Conservation (phyloP, 2,329 filamentous ascomycete species). For the Domatiomyces globalis region DNA sequence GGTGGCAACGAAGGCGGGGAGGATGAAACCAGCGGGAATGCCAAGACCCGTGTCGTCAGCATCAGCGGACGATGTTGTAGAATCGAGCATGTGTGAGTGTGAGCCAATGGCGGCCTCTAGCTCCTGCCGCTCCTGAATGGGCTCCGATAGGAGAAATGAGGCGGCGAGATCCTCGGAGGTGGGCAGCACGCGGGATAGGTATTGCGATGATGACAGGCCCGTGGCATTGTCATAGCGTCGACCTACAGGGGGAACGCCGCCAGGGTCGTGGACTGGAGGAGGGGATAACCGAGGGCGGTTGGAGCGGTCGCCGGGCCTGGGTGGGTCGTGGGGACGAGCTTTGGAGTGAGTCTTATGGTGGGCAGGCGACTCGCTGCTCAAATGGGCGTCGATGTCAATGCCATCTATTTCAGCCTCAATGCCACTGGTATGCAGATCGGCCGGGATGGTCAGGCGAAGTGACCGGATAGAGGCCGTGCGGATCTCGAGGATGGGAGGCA, state of each 20-base stretch:
- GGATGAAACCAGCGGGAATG: slow-evolving; percentile 37
- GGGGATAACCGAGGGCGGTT: slow-evolving; percentile 15
- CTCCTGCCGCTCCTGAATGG: slow-evolving; percentile 42
- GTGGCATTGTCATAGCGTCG: slow-evolving; percentile 4
- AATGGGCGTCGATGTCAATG: slow-evolving; percentile 45
- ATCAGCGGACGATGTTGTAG: slow-evolving; percentile 36
- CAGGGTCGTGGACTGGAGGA: slow-evolving; percentile 18
- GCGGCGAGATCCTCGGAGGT: slow-evolving; percentile 45
- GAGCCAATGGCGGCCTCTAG: slow-evolving; percentile 43
- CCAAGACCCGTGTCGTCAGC: slow-evolving; percentile 38
- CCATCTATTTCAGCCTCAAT: slow-evolving; percentile 73
- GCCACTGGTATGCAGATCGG: slow-evolving; percentile 73
- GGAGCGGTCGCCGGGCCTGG: slow-evolving; percentile 16
- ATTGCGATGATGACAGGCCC: neutral
- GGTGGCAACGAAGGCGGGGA: slow-evolving; percentile 46
- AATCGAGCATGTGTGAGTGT: slow-evolving; percentile 36
- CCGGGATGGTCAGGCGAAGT: slow-evolving; percentile 68
- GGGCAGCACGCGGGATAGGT: slow-evolving; percentile 26
- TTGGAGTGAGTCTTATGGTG: slow-evolving; percentile 12
- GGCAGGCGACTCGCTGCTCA: slow-evolving; percentile 1
- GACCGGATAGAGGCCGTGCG: slow-evolving; percentile 52
- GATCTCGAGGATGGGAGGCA: slow-evolving; percentile 9
- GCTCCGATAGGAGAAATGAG: slow-evolving; percentile 47
- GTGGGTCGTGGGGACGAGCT: slow-evolving; percentile 35
- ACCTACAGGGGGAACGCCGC: slow-evolving; percentile 10